Percentiles rank a stretch among this genome's conserved stretches.
Evolutionary conservation across 176 grass and related monocot species (phyloP).

Genomic region (Eleusine coracana): DNA sequence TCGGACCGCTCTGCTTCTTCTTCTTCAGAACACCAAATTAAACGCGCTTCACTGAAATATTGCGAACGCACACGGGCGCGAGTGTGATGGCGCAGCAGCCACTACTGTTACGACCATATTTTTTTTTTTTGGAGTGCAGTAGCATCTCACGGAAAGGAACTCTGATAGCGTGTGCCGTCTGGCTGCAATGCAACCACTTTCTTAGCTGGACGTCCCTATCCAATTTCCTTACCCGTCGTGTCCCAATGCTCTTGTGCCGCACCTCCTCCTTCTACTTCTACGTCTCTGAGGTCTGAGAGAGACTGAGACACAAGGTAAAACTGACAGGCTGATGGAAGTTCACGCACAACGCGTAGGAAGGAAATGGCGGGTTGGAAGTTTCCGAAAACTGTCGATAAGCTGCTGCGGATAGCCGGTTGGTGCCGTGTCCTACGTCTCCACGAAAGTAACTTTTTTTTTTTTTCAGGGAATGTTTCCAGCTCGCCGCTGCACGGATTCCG

Average conservation of each 20-base stretch:
- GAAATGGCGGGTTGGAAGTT: too few relatives aligned
- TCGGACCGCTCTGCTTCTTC: not conserved
- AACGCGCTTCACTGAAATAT: not conserved
- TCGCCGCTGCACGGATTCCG: not conserved
- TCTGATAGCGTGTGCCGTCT: too few relatives aligned
- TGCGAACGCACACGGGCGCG: not conserved
- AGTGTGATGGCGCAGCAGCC: not conserved
- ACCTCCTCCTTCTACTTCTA: too few relatives aligned
- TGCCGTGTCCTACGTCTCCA: slow-evolving; percentile 2
- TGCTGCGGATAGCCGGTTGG: not conserved
- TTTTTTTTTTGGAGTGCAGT: not conserved
- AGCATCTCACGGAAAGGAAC: too few relatives aligned
- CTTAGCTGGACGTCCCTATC: not conserved
- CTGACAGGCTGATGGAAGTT: too few relatives aligned
- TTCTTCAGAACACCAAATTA: not conserved
- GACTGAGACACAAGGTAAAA: too few relatives aligned
- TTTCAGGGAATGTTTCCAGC: not conserved
- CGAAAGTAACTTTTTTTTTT: not conserved
- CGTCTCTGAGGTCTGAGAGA: not conserved
- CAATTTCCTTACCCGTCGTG: too few relatives aligned
- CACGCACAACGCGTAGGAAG: too few relatives aligned
- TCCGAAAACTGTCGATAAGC: too few relatives aligned
- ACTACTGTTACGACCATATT: not conserved
- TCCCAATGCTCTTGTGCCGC: not conserved
- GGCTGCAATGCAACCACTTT: too few relatives aligned